Evolutionary conservation across 371 early-diverging fungal genomes (phyloP).

Genomic region (Mortierella sp.): DNA sequence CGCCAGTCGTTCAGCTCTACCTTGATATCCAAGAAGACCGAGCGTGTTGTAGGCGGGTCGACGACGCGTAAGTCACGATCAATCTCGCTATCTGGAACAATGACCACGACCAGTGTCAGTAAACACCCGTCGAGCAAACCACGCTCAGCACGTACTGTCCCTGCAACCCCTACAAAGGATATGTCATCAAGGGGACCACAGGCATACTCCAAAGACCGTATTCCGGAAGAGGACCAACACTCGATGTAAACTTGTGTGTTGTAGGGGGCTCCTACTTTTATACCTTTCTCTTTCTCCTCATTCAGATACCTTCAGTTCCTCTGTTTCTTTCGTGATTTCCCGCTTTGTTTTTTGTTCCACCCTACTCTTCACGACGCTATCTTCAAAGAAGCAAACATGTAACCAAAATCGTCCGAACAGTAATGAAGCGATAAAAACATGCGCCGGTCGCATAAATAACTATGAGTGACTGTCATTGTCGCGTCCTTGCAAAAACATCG

Average conservation of each 20-base stretch:
- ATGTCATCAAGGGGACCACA: conserved; percentile 7
- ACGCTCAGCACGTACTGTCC: conserved; percentile 28
- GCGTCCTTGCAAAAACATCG: no score
- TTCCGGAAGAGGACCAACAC: conserved; percentile 49
- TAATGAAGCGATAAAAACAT: no score
- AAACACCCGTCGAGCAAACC: conserved; percentile 35
- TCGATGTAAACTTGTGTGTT: neutral
- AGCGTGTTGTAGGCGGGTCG: conserved; percentile 26
- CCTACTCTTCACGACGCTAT: neutral
- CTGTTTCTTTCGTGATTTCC: neutral
- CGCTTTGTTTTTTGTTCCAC: neutral
- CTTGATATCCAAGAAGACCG: conserved; percentile 31
- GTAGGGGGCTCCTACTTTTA: neutral
- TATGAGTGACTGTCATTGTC: no score
- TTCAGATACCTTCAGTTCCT: neutral
- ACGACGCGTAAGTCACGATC: conserved; percentile 49
- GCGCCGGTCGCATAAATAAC: no score
- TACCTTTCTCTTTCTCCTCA: neutral
- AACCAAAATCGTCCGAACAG: no score
- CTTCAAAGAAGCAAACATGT: neutral
- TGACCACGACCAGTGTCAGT: conserved; percentile 33
- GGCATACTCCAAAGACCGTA: conserved; percentile 37
- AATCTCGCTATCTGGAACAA: conserved; percentile 44
- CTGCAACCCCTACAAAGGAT: conserved; percentile 26
- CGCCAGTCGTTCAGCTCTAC: conserved; percentile 50